phyloP scores from a whole-genome alignment of 2,329 filamentous ascomycete species.

The Beauveria pseudobassiana region DNA sequence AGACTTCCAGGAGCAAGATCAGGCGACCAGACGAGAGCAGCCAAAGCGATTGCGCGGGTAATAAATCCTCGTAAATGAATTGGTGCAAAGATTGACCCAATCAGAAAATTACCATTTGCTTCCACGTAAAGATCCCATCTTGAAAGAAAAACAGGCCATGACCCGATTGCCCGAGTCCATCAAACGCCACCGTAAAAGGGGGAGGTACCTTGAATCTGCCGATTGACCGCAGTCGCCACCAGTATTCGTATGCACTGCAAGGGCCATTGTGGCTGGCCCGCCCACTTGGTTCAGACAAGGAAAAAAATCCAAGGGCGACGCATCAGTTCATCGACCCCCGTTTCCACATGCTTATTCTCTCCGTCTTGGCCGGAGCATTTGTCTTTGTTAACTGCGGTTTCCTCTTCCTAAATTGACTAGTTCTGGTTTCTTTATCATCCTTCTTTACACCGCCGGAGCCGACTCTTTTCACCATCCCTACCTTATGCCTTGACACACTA shows the following conservation, averaged over 20 bases:
- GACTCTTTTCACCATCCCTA: neutral
- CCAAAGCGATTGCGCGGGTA: neutral
- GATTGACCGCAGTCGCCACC: neutral
- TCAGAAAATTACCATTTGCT: too few relatives aligned
- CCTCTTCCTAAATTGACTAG: neutral
- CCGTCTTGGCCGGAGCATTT: neutral
- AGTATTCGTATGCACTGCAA: constrained; percentile 9
- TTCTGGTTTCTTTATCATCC: neutral
- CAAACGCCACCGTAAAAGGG: neutral
- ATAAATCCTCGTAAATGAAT: too few relatives aligned
- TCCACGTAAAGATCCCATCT: neutral
- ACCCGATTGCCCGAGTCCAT: too few relatives aligned
- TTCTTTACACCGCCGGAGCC: neutral
- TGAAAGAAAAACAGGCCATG: neutral
- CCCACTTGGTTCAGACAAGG: neutral
- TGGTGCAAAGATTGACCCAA: too few relatives aligned
- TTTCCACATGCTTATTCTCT: constrained; percentile 10
- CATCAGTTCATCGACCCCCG: constrained; percentile 9
- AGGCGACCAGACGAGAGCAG: neutral
- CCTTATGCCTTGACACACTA: neutral
- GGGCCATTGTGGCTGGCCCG: neutral
- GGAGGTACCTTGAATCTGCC: constrained; percentile 1
- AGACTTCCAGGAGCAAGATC: neutral
- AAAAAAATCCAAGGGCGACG: constrained; percentile 1
- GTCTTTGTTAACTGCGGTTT: neutral